Base-by-base conservation (phyloP, 352 stramenopile genomes). In the Phytophthora quininea region DNA sequence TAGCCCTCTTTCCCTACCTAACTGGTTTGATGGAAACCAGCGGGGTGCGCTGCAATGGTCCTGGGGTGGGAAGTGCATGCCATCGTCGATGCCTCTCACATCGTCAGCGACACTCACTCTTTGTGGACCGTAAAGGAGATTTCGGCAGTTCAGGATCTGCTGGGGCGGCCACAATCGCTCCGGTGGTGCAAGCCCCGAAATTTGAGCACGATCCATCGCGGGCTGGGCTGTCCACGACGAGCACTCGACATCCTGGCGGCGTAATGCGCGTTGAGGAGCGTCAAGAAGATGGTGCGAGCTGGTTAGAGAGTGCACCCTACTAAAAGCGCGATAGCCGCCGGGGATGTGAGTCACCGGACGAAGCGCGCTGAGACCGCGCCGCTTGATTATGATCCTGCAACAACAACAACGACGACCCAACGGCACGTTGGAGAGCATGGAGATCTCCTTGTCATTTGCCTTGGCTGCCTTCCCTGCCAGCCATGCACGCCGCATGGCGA, bases 201-300 rank as follows among this genome's bases (percentile, higher is more conserved):
- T 19, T 32, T 62, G 61, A 43, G 19, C 31, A 67, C 55, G 55
- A 35, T 46, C 42, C 63, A 47, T 45, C 53, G 35, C 54, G 62
- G 48, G 31, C n/a, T 0, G 2, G 55, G 15, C 64, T 76, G 54
- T 76, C 69, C 64, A 73, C 58, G 19, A 24, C 61, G 70, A 54
- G 19, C 57, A 65, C 64, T 47, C 43, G 55, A 52, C 50, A 51
- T 48, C 35, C 27, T 32, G 33, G 52, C 46, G 49, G 43, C 51
- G 45, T 49, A 40, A 12, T 48, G 47, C 58, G 38, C 37, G 58
- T 54, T 6, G 50, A 59, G 55, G 69, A 53, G 58, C n/a, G 15
- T 47, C 45, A 63, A 74, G 67, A 74, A 74, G 67, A 74, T 74
- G 67, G 62, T 71, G 62, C 33, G 67, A 50, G 67, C 58, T 67